A percentile compares a stretch with the other conserved stretches of the same genome.
Conservation (phyloP, 176 grass and related monocot genomes). For the Phragmites australis region DNA sequence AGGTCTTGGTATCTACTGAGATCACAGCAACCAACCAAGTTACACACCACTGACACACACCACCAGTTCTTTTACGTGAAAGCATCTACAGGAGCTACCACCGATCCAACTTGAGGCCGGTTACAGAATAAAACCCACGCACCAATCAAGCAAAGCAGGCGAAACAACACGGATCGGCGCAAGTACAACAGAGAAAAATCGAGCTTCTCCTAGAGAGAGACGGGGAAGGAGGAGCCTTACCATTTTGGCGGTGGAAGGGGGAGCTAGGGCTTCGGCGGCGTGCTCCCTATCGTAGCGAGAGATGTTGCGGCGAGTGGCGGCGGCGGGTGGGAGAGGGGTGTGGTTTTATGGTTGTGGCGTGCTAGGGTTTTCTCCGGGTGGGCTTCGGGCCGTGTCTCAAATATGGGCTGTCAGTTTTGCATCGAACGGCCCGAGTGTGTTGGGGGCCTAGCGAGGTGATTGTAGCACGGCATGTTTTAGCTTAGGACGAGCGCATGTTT, state of each 20-base stretch:
- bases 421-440: no score
- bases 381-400: not conserved
- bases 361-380: slow-evolving; percentile 25
- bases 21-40: not conserved
- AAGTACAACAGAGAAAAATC: not conserved
- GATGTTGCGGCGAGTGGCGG: slow-evolving; percentile 25
- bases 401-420: no score
- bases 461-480: no score
- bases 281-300: slow-evolving; percentile 16
- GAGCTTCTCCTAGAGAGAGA: no score
- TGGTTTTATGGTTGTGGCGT: slow-evolving; percentile 12
- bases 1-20: not conserved
- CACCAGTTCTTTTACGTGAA: no score
- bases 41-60: no score
- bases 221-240: slow-evolving; percentile 1
- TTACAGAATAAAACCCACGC: not conserved
- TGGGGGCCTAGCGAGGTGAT: no score
- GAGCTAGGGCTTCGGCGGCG: slow-evolving; percentile 10
- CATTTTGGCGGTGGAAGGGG: slow-evolving; percentile 40
- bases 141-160: not conserved
- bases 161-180: not conserved
- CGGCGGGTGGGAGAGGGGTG: not conserved
- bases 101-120: not conserved
- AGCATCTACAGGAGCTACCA: not conserved
- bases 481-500: no score